These are phyloP conservation scores for Tolypocladium inflatum DNA, from an alignment of 2,329 filamentous ascomycete genomes.

Conservation along the genomic window DNA sequence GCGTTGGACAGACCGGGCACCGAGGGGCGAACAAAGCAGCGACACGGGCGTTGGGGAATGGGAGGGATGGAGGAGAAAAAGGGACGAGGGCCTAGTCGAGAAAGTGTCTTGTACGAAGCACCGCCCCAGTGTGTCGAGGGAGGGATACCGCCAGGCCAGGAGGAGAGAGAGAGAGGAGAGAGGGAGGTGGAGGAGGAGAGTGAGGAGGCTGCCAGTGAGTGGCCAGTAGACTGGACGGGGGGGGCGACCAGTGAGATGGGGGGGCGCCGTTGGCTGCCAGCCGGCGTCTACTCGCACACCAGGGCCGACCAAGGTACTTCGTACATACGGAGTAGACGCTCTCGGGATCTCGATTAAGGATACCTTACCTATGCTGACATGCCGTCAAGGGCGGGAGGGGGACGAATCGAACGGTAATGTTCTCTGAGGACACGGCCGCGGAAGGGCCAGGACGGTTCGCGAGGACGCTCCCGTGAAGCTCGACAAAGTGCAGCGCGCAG, in stretches of 20 bases:
- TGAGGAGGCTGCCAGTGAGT: neutral
- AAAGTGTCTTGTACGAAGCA: neutral
- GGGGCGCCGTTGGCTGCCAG: neutral
- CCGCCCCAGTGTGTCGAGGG: neutral
- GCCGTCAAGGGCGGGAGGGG: neutral
- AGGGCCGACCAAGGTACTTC: neutral
- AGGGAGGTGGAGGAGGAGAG: neutral
- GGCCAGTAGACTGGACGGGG: neutral
- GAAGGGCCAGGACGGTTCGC: neutral
- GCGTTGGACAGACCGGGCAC: neutral
- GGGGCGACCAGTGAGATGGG: neutral
- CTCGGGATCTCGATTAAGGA: neutral
- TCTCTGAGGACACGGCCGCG: neutral
- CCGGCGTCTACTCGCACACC: neutral
- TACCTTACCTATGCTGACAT: too few relatives aligned
- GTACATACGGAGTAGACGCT: neutral
- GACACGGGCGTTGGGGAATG: neutral
- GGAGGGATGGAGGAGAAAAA: neutral
- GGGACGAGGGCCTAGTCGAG: neutral
- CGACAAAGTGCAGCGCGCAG: neutral
- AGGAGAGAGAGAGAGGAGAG: neutral
- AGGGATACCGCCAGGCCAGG: neutral
- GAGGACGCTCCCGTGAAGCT: neutral
- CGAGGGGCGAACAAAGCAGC: neutral
- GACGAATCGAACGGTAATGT: neutral